Percentiles rank a stretch among this genome's conserved stretches.
phyloP scores from a whole-genome alignment of 768 basidiomycete genomes.

The Coprinopsis marcescibilis region DNA sequence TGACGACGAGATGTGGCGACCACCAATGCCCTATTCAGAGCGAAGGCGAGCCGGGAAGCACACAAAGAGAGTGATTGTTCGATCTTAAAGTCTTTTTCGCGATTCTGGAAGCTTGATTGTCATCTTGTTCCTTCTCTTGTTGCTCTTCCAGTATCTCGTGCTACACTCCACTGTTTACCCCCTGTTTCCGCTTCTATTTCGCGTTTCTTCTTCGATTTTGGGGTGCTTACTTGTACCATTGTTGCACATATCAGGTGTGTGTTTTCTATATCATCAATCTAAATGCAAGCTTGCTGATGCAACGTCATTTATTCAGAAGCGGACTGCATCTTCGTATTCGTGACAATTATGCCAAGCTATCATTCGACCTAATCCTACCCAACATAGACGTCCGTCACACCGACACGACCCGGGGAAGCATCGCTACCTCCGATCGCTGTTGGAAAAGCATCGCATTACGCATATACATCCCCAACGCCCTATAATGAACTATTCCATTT shows the following conservation, averaged over 20 bases:
- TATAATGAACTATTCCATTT: too few relatives aligned
- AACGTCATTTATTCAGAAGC: constrained; percentile 3
- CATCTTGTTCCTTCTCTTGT: constrained; percentile 4
- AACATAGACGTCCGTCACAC: neutral
- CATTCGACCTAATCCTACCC: neutral
- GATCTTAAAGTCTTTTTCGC: constrained; percentile 24
- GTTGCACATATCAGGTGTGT: neutral
- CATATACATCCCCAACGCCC: neutral
- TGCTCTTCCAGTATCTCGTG: too few relatives aligned
- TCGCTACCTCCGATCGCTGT: neutral
- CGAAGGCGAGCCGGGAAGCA: constrained; percentile 77
- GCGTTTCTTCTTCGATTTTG: constrained; percentile 4
- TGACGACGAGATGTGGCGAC: constrained; percentile 69
- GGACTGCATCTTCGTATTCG: neutral
- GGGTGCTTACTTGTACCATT: constrained; percentile 2
- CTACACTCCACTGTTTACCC: too few relatives aligned
- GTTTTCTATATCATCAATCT: constrained; percentile 1
- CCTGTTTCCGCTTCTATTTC: neutral
- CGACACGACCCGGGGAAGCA: too few relatives aligned
- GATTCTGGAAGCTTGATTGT: constrained; percentile 10
- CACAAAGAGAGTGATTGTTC: constrained; percentile 65
- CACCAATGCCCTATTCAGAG: constrained; percentile 69
- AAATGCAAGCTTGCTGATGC: constrained; percentile 1
- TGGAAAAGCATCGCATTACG: neutral
- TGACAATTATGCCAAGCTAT: constrained; percentile 1